Base-by-base conservation (phyloP, 305 asterid genomes). In the Salvia sclarea region DNA sequence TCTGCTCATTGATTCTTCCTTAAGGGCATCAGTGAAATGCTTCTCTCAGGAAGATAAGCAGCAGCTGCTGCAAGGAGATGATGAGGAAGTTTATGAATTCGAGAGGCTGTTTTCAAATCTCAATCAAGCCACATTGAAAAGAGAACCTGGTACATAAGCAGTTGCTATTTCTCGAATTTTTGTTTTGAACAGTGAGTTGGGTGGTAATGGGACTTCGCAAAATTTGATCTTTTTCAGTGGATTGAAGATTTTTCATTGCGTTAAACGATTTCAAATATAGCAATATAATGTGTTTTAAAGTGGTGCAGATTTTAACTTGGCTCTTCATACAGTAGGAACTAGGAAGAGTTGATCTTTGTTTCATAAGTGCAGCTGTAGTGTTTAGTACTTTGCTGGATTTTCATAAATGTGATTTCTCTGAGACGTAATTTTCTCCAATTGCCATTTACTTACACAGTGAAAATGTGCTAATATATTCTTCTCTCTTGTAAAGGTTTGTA, bases 61-160 rank as follows among this genome's bases (percentile, higher is more conserved):
- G 74, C 71, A 57, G 77, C n/a, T 56, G 82, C 61, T 61, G 63
- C 83, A 69, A 81, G 50, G 65, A 65, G 73, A 14, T 13, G 85
- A 77, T 61, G 80, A 71, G 57, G 78, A 81, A 74, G 82, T 67
- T 21, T 72, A 58, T 76, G 81, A 76, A 16, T 86, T 83, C 60
- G 95, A 85, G 83, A 82, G 97, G 73, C 89, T 89, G 30, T 92
- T 90, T 74, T 92, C 98, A 55, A 92, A 90, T 77, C 95, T 92
- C 64, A 90, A 88, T 72, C 93, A 82, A 80, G 82, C 89, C 68
- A 88, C 93, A 63, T 44, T 92, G 49, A 85, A 78, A 71, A 86
- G 97, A 75, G 98, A 92, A 62, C 88, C 98, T 47, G 98, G 98
- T 92, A 83, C 56, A 5, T 44, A 3, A 22, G 24, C 5, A 43